These are phyloP conservation scores for Populus hybrid DNA, from an alignment of 441 rosid genomes.

Conservation along the genomic window DNA sequence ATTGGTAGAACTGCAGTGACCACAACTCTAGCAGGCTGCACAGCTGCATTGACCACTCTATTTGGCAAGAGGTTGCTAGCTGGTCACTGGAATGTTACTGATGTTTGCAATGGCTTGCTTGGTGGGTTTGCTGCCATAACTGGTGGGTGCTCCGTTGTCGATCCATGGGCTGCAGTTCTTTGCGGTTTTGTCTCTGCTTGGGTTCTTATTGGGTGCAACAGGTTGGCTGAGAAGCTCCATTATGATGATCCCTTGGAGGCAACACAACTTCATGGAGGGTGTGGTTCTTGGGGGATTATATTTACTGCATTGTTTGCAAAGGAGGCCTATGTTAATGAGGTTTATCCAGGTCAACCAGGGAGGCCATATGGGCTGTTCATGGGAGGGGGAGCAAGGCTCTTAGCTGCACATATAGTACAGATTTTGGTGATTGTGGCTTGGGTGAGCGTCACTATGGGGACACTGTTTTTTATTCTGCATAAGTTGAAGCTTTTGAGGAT, in stretches of 20 bases:
- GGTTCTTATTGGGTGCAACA: conserved; percentile 47
- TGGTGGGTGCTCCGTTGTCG: conserved; percentile 46
- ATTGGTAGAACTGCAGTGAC: conserved; percentile 49
- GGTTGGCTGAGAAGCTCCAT: conserved; percentile 34
- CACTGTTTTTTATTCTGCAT: conserved; percentile 39
- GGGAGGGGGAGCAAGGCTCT: conserved; percentile 53
- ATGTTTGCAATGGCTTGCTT: conserved; percentile 49
- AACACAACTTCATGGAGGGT: conserved; percentile 55
- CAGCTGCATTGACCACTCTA: conserved; percentile 50
- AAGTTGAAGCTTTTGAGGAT: conserved; percentile 51
- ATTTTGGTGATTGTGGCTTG: conserved; percentile 44
- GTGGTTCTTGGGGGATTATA: conserved; percentile 50
- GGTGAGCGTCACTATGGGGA: conserved; percentile 52
- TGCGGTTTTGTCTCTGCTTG: conserved; percentile 45
- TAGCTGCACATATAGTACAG: conserved; percentile 54
- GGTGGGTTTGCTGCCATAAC: conserved; percentile 54
- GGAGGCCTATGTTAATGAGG: conserved; percentile 41
- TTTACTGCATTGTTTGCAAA: conserved; percentile 58
- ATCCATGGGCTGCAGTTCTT: conserved; percentile 49
- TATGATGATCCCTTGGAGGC: conserved; percentile 51
- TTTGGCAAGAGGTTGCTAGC: conserved; percentile 37
- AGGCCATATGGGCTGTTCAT: conserved; percentile 47
- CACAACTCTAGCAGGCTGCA: conserved; percentile 42
- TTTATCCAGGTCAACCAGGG: conserved; percentile 34
- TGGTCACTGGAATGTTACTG: not conserved